Conservation (phyloP, 495 filamentous ascomycete species). For the Cairneyella variabilis region DNA sequence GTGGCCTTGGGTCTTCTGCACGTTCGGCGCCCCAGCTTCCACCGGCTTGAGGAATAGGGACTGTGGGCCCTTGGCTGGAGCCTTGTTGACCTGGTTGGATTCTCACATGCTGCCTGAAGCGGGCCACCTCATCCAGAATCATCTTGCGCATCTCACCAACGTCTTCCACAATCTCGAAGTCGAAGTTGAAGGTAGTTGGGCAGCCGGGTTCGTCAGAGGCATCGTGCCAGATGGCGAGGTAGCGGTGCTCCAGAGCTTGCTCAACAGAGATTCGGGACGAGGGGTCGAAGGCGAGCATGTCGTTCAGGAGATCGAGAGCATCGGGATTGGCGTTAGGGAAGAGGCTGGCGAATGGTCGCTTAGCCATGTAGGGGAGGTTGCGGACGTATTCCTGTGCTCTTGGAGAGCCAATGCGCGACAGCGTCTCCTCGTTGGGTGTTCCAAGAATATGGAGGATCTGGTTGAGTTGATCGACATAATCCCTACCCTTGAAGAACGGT, state of each 20-base stretch:
- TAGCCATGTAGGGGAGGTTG: constrained; percentile 94
- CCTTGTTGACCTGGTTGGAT: constrained; percentile 48
- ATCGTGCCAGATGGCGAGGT: constrained; percentile 97
- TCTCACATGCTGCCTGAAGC: constrained; percentile 75
- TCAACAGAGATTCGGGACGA: constrained; percentile 88
- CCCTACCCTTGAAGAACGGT: constrained; percentile 98
- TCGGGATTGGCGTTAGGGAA: constrained; percentile 97
- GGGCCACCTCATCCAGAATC: constrained; percentile 88
- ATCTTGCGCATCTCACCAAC: constrained; percentile 91
- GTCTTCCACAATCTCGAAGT: constrained; percentile 93
- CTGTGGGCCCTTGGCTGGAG: constrained; percentile 12
- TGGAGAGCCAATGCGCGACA: constrained; percentile 90
- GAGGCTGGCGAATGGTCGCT: constrained; percentile 79
- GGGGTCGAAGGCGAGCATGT: constrained; percentile 96
- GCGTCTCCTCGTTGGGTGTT: constrained; percentile 91
- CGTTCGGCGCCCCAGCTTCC: constrained; percentile 71
- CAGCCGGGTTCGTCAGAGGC: constrained; percentile 92
- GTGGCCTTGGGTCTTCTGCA: constrained; percentile 79
- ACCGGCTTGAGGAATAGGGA: constrained; percentile 28
- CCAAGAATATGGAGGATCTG: constrained; percentile 98
- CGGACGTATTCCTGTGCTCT: constrained; percentile 97
- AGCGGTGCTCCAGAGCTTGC: constrained; percentile 89
- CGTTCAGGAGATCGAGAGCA: constrained; percentile 89
- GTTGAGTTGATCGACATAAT: constrained; percentile 99
- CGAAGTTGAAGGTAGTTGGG: constrained; percentile 93